Evolutionary conservation across 352 stramenopile genomes (phyloP).

Genomic region (Thraustochytrium sp.): DNA sequence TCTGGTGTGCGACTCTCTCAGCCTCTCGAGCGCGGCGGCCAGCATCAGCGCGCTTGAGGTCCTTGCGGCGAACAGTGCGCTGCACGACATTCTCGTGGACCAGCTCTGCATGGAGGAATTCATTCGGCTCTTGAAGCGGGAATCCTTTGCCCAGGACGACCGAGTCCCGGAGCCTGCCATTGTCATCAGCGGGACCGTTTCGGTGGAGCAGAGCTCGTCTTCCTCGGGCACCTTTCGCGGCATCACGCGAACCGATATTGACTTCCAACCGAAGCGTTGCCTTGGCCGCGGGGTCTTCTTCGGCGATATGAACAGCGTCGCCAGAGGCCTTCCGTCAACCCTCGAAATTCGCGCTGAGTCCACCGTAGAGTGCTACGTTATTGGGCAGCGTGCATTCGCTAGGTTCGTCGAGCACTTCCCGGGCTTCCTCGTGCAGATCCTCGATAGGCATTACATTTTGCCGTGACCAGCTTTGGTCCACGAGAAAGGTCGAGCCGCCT

Average conservation of each 20-base stretch:
- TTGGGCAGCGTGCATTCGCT: background rate
- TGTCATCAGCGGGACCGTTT: conserved; percentile 2
- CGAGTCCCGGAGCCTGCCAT: background rate
- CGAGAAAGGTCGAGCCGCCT: too few species aligned
- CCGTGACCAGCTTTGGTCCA: too few species aligned
- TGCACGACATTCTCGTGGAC: conserved; percentile 23
- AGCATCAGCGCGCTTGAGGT: background rate
- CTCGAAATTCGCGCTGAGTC: background rate
- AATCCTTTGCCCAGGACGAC: background rate
- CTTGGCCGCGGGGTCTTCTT: background rate
- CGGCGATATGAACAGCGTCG: conserved; percentile 26
- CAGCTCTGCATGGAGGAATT: conserved; percentile 29
- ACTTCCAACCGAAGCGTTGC: conserved; percentile 21
- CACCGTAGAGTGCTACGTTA: background rate
- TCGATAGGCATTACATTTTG: background rate
- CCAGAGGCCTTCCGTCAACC: background rate
- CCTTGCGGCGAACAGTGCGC: background rate
- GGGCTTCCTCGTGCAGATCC: background rate
- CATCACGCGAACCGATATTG: background rate
- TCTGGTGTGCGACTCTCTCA: conserved; percentile 6
- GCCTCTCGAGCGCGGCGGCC: background rate
- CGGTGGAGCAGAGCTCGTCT: background rate
- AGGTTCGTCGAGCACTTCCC: background rate
- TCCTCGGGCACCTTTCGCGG: background rate
- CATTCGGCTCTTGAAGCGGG: background rate